phyloP scores from a whole-genome alignment of 1,284 basidiomycete species.

The Ustilago bromivora region DNA sequence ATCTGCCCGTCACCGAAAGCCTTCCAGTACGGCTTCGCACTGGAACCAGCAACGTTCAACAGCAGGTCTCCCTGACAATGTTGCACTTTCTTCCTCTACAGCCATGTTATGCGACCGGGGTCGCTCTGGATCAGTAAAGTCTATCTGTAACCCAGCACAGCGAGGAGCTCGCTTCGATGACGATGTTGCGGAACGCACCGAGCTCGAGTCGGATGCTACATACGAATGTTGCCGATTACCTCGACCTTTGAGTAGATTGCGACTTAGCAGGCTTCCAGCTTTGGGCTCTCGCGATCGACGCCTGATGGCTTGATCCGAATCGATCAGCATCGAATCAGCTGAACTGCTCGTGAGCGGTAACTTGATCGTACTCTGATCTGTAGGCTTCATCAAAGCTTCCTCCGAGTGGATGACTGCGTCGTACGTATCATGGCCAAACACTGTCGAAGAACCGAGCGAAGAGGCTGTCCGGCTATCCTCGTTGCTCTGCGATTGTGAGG shows the following conservation, averaged over 20 bases:
- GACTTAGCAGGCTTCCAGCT: slow-evolving; percentile 31
- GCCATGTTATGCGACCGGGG: not conserved
- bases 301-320: not conserved
- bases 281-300: slow-evolving; percentile 38
- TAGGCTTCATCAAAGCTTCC: not conserved
- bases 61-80: not conserved
- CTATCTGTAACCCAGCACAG: slow-evolving; percentile 36
- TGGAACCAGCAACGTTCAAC: slow-evolving; percentile 51
- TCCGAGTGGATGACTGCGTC: slow-evolving; percentile 4
- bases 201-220: slow-evolving; percentile 37
- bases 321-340: not conserved
- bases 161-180: slow-evolving; percentile 38
- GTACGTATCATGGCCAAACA: slow-evolving; percentile 27
- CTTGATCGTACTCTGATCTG: not conserved
- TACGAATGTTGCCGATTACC: slow-evolving; percentile 22
- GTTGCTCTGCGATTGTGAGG: slow-evolving; percentile 2
- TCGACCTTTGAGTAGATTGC: slow-evolving; percentile 34
- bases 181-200: slow-evolving; percentile 19
- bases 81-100: not conserved
- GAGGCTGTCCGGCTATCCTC: slow-evolving; percentile 30
- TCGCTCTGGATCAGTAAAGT: slow-evolving; percentile 27
- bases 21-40: slow-evolving; percentile 48
- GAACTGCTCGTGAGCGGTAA: not conserved
- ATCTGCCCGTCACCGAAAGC: slow-evolving; percentile 24
- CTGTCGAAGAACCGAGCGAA: slow-evolving; percentile 35